These are phyloP conservation scores for Cytospora chrysosperma DNA, from an alignment of 2,329 filamentous ascomycete genomes.

Conservation along the genomic window DNA sequence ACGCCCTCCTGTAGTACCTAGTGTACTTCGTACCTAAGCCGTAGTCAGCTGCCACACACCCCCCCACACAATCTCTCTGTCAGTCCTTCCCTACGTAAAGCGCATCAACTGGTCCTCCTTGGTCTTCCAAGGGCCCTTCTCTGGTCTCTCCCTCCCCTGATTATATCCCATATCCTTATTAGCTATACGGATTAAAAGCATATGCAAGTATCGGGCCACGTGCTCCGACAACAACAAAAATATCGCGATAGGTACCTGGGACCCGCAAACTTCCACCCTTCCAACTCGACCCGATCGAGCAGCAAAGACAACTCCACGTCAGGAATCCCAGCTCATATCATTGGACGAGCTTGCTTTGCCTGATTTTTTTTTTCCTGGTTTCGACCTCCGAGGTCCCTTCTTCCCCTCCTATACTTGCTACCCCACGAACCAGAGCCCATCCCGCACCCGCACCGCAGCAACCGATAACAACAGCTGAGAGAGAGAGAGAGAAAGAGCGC, in stretches of 20 bases:
- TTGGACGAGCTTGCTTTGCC: neutral
- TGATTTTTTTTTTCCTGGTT: neutral
- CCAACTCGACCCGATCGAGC: constrained; percentile 10
- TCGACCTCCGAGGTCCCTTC: neutral
- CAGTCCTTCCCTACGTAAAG: too few species aligned
- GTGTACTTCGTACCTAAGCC: too few species aligned
- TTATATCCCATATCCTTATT: neutral
- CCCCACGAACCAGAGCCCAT: neutral
- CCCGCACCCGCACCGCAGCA: neutral
- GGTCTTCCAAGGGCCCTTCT: neutral
- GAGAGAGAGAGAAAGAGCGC: too few species aligned
- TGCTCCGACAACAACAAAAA: constrained; percentile 19
- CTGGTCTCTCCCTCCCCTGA: neutral
- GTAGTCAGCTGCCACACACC: too few species aligned
- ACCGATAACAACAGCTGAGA: neutral
- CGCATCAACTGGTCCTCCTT: neutral
- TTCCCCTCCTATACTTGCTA: neutral
- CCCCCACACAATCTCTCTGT: neutral
- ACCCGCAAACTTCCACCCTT: constrained; percentile 13
- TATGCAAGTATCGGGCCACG: neutral
- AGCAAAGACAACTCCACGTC: constrained; percentile 3
- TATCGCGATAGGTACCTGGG: constrained; percentile 5
- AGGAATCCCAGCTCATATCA: constrained; percentile 15
- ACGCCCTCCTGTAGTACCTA: too few species aligned
- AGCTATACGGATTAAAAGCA: neutral